Evolutionary conservation across 371 early-diverging fungal species (phyloP), one percentile per base, ranked within the genome.

Genomic region (Mortierella sp.): DNA sequence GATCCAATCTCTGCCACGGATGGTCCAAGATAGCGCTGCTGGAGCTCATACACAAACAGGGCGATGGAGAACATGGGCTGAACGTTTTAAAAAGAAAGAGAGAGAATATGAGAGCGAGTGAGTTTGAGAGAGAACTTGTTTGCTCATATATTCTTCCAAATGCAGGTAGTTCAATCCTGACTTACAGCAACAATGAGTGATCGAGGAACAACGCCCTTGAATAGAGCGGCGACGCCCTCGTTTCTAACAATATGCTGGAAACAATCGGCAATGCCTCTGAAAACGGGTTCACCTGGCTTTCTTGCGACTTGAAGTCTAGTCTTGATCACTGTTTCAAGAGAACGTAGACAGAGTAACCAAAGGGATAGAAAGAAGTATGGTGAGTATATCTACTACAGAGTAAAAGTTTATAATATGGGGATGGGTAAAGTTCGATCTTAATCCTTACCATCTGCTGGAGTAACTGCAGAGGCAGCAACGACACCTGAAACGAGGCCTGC

Each of bases 401-500:
- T n/a, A n/a, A 51, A 51, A 9, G 51, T 51, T 51, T 18, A 16
- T 16, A 60, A 3, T 68, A 2, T 14, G 30, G 30, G 0, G 14
- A 55, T 8, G 55, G 55, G 18, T 1, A 4, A 45, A 45, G 12
- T 18, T 16, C 3, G 12, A 18, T 12, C 6, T 43, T 22, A 24
- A 1, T 5, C 5, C 45, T 35, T 81, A 81, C 83, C 83, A 87
- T 99, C 99, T 24, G 97, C 97, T 8, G 98, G 99, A 1, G 99
- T 98, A 51, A 97, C 96, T 49, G 98, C 91, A 81, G 97, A 97
- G 26, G 99, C 98, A 35, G 96, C 98, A 22, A 98, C 97, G 93
- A 99, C 97, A 84, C 99, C 99, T 59, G 99, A 96, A 62, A 95
- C 87, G 10, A 98, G 97, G 84, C 99, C 99, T 57, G 98, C 92